A percentile compares a stretch with the other conserved stretches of the same genome.
phyloP scores from a whole-genome alignment of 2,329 filamentous ascomycete genomes.

The Fusarium sterilihyphosum region DNA sequence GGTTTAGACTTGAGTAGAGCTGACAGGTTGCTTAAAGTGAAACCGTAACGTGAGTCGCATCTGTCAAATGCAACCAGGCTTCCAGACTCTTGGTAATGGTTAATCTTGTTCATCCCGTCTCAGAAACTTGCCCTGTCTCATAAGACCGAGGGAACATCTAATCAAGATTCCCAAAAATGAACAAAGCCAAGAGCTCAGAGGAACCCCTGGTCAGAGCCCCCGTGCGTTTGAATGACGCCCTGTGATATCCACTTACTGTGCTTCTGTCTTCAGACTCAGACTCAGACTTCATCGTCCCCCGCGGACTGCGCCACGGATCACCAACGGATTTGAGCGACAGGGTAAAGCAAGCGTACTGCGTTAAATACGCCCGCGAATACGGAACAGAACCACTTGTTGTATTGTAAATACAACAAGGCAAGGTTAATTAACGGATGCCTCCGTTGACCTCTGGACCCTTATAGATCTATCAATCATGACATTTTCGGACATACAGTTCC shows the following conservation, averaged over 20 bases:
- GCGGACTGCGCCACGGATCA: slow-evolving; percentile 36
- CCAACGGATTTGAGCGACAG: slow-evolving; percentile 24
- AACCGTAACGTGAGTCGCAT: slow-evolving; percentile 13
- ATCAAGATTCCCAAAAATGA: slow-evolving; percentile 17
- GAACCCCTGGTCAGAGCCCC: slow-evolving; percentile 8
- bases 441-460: slow-evolving; percentile 10
- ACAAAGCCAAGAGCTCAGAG: not conserved
- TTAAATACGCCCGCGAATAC: slow-evolving; percentile 18
- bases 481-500: not conserved
- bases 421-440: not conserved
- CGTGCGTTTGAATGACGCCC: slow-evolving; percentile 4
- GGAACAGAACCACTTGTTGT: not conserved
- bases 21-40: not conserved
- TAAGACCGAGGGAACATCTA: not conserved
- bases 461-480: not conserved
- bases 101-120: slow-evolving; percentile 22
- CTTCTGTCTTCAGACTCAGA: not conserved
- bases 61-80: slow-evolving; percentile 4
- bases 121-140: slow-evolving; percentile 5
- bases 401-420: not conserved
- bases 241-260: slow-evolving; percentile 34
- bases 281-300: not conserved
- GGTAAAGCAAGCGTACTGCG: slow-evolving; percentile 5
- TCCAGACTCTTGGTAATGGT: slow-evolving; percentile 6
- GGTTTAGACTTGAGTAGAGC: not conserved